Base-by-base conservation (phyloP, 257 asterid genomes). In the Galeopsis tetrahit region DNA sequence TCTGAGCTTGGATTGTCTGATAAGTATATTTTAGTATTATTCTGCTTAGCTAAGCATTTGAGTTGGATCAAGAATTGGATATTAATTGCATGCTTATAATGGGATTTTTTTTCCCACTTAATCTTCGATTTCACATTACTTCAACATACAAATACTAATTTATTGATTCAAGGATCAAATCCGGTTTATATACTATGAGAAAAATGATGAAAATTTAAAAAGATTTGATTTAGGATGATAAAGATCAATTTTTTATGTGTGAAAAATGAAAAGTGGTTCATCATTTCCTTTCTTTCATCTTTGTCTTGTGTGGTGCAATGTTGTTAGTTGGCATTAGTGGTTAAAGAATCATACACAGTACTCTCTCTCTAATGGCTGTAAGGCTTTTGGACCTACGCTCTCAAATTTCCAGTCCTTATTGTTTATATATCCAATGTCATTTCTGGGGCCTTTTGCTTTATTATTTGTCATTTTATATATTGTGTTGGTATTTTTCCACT, bases 331-430 rank as follows among this genome's bases (percentile, higher is more conserved):
- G 73, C 56, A 13, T 66, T 66, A 35, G 10, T 58, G 60, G 31
- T 59, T 39, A 71, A 59, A 38, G 74, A 58, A 59, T 35, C 59
- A 32, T 7, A 15, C 10, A 49, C 56, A n/a, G 9, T 71, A 43
- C 49, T 31, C 21, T 21, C 28, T 21, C 28, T 32, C 42, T 35
- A 63, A 53, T 70, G 68, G 80, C 52, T 69, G 71, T 63, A 5
- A 33, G 59, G 69, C 66, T 21, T 34, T 49, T 63, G 70, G 77
- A 15, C 78, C 82, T 66, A 67, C 78, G n/a, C 4, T 53, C 69
- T 59, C 68, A 32, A 15, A 35, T 61, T 77, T 66, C 31, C 28
- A 49, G 55, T 7, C 69, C 43, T 13, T 38, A 32, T 21, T 21
- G 56, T 74, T 70, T 43, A 34, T 69, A 6, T 63, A 17, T 15